Evolutionary conservation across 1,284 basidiomycete genomes (phyloP), one percentile per base, ranked within the genome.

Genomic region (Leccinum ponderosum): DNA sequence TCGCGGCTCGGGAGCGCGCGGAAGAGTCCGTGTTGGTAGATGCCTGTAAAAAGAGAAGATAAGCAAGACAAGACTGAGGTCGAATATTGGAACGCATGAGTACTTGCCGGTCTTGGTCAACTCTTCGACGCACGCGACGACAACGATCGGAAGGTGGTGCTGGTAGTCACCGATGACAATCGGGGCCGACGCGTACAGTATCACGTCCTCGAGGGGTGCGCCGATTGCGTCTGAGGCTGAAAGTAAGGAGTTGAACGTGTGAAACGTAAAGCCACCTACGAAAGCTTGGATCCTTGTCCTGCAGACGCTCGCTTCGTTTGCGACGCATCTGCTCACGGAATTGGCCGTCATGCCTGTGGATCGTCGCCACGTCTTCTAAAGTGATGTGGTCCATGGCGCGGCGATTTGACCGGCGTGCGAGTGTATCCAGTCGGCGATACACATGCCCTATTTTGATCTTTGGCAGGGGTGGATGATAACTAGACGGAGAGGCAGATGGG

Each of bases 71-170:
- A 50, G 3, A 20, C 8, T 4, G 48, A 50, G 15, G 14, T 2
- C 48, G 22, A 8, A 15, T 0, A 33, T 27, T 33, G 22, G 42
- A 29, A 27, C 0, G 35, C 11, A 53, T 22, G 6, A 47, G 9
- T 6, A 70, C 76, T 62, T 44, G 81, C 86, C 84, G 35, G 81
- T 81, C 27, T 82, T 78, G 65, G 84, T 87, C 12, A 89, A 69
- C 68, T 88, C 85, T 60, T 88, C 85, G 15, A 87, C 73, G 62
- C 83, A 86, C 3, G 80, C 76, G 25, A 83, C 81, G 17, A 84
- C 81, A 2, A 87, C 77, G 39, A 81, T 76, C 0, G 87, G 87
- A 3, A 89, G 69, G 61, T 82, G 70, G 61, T 84, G 82, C 60
- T 80, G 77, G 53, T 78, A 78, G n/a, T 84, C 83, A 8, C 79